Base-by-base conservation (phyloP, 306 rosid genomes). In the Astragalus glycyphyllos region DNA sequence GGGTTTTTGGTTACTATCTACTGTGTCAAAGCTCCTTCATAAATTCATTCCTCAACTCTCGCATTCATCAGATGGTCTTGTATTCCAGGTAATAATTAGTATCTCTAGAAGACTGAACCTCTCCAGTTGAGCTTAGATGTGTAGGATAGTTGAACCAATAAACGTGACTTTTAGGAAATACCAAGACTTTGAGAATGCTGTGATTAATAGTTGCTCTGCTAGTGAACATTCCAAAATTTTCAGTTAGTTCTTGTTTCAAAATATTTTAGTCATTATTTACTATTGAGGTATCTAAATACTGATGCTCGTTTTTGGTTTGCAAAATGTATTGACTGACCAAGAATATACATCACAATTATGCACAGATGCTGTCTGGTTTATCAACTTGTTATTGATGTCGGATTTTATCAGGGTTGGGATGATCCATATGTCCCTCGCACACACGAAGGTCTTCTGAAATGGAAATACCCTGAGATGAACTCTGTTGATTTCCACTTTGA, bases 381-480 rank as follows among this genome's bases (percentile, higher is more conserved):
- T 69, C 45, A 41, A 44, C 45, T 68, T 55, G 14, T 51, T 47
- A 13, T 40, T 56, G 56, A 26, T 61, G 32, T 32, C 11, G 47
- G 69, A 72, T 60, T 72, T 60, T 81, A 45, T 58, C 82, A 94
- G 97, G 97, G 98, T 63, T 94, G 98, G 97, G 98, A 94, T 83
- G 98, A 94, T 87, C 95, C 98, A 20, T 90, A 90, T 74, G 80
- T 89, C 78, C 96, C 96, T 51, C 97, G 98, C 71, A 94, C 98
- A n/a, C 98, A 94, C 77, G 97, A 89, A 85, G 98, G 98, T 46
- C 98, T 94, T 80, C 77, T 94, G 82, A 94, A 90, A 83, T 94
- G 98, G 98, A 94, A 94, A 80, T 91, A 84, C 79, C 82, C 95
- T 13, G 84, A 86, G 49, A 80, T 94, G 98, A 94, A 94, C 88